Percentiles rank a stretch among this genome's conserved stretches.
Conservation (phyloP, 257 asterid genomes). For the Rehmannia glutinosa region DNA sequence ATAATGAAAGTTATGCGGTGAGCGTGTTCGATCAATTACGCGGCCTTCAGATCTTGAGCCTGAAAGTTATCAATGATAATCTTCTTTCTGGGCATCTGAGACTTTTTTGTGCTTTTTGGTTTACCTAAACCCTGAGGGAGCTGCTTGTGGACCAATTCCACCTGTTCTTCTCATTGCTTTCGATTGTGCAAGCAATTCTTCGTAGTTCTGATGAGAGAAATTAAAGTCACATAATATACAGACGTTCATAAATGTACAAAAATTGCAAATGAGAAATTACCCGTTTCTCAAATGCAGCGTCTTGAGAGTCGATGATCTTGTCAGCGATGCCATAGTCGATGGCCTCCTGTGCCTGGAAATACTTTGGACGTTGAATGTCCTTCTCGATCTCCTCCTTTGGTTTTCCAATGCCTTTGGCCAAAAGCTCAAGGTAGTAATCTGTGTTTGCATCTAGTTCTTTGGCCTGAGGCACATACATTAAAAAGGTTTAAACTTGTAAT, state of each 20-base stretch:
- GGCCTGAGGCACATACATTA: constrained; percentile 44
- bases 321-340: no score
- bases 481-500: background rate
- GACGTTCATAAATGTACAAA: background rate
- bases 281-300: constrained; percentile 53
- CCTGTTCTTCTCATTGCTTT: constrained; percentile 42
- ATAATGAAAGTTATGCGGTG: no score
- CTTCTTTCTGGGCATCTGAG: background rate
- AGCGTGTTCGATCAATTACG: no score
- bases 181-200: constrained; percentile 49
- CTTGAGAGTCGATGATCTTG: no score
- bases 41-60: no score
- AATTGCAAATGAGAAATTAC: constrained; percentile 22
- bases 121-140: constrained; percentile 49
- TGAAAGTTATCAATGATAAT: no score
- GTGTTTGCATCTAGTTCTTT: constrained; percentile 56
- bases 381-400: no score
- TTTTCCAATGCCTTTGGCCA: no score
- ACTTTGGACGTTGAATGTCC: no score
- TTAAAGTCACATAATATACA: no score
- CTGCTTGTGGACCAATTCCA: constrained; percentile 43
- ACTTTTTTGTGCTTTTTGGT: background rate
- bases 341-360: no score
- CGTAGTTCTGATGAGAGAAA: constrained; percentile 39
- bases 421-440: no score